Base-by-base conservation (phyloP, 2,329 filamentous ascomycete species). In the Fusarium temperatum region DNA sequence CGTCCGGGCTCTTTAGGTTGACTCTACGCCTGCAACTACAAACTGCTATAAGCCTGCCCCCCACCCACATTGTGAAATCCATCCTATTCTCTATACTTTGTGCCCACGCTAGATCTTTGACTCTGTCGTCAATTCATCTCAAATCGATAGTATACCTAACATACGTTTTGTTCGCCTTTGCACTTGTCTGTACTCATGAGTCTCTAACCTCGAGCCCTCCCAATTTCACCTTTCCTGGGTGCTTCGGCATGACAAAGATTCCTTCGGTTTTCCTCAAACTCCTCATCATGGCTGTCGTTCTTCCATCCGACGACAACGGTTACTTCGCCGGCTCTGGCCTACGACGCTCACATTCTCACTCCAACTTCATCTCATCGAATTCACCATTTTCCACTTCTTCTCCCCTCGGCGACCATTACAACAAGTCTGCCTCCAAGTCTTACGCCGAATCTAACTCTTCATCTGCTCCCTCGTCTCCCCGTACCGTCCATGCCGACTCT, bases 341-440 rank as follows among this genome's bases (percentile, higher is more conserved):
- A 75, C 87, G 87, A 72, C 87, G 90, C 68, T 91, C 90, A 18
- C 88, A 90, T 72, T 91, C 90, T 7, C 88, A 90, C 74, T 85
- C 87, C 57, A 89, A 87, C 75, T 89, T 91, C 62, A 80, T 83
- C 68, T 81, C 85, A 14, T 82, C 82, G 59, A 81, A 83, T 30
- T 79, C 83, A 8, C 78, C 79, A 30, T 87, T 87, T 65, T 80
- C 84, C 15, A 85, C 88, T 24, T 77, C 85, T 50, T 85, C 87
- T 39, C 83, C 84, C 53, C 82, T 88, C 68, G 83, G 82, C 77
- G 85, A 88, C 60, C 75, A 84, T n/a, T 88, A 87, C 74, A 81
- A 87, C 74, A 81, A 81, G 28, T 78, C 85, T 26, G 79, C 83
- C 7, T 81, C 85, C 54, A 84, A 84, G 63, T 78, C 81, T 42